Conservation (phyloP, 768 basidiomycete genomes). For the Boletus insuetus region DNA sequence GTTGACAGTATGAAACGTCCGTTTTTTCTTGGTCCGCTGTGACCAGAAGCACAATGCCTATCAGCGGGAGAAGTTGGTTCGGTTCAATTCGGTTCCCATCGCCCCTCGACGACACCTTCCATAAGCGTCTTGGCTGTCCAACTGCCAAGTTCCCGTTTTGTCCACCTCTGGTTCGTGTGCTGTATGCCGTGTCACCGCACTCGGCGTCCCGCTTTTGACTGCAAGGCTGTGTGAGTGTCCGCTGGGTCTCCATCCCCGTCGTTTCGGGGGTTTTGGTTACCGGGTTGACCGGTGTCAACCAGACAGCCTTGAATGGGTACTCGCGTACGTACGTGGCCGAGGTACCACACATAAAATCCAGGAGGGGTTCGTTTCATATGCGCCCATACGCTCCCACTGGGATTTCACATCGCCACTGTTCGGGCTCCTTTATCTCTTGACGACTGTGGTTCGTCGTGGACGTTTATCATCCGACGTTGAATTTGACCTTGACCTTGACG, state of each 20-base stretch:
- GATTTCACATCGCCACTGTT: not conserved
- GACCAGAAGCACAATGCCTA: not conserved
- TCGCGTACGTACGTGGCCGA: slow-evolving; percentile 4
- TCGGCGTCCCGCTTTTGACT: too few species aligned
- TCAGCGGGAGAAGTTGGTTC: not conserved
- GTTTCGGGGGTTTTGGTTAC: slow-evolving; percentile 20
- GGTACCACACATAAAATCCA: not conserved
- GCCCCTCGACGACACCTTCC: too few species aligned
- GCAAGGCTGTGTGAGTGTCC: slow-evolving; percentile 10
- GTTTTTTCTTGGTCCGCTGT: slow-evolving; percentile 5
- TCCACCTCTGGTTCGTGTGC: not conserved
- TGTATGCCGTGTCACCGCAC: slow-evolving; percentile 1
- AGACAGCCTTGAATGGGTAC: not conserved
- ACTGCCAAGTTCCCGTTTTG: not conserved
- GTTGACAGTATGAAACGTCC: not conserved
- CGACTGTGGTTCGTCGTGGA: not conserved
- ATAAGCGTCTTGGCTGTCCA: too few species aligned
- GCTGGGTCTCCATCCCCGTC: not conserved
- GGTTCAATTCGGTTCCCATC: not conserved
- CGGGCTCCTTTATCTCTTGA: not conserved
- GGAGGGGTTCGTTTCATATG: slow-evolving; percentile 1
- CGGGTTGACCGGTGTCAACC: not conserved
- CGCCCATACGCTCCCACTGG: slow-evolving; percentile 8
- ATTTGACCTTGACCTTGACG: not conserved
- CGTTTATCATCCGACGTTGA: not conserved